A percentile compares a stretch with the other conserved stretches of the same genome.
Conservation (phyloP, 2,329 filamentous ascomycete species). For the Sarocladium kiliense region DNA sequence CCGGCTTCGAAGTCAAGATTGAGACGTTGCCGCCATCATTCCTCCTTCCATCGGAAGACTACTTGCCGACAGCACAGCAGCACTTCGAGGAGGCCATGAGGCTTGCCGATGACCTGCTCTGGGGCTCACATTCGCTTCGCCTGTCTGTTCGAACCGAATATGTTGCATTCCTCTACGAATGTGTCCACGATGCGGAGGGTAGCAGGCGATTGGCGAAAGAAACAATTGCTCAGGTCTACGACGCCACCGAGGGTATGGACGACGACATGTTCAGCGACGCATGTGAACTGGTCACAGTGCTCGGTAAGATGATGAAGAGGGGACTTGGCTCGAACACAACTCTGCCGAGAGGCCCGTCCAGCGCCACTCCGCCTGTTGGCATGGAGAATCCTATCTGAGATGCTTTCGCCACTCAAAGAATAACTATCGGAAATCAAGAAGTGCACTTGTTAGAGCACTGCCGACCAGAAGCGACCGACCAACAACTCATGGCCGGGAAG, state of each 20-base stretch:
- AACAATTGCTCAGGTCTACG: slow-evolving; percentile 86
- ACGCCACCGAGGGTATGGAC: slow-evolving; percentile 85
- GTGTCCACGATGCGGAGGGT: slow-evolving; percentile 72
- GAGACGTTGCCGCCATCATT: slow-evolving; percentile 58
- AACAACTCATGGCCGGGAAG: too few species aligned
- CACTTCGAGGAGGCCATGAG: slow-evolving; percentile 75
- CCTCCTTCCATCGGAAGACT: slow-evolving; percentile 73
- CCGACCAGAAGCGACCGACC: too few species aligned
- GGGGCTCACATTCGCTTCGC: slow-evolving; percentile 83
- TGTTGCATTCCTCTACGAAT: slow-evolving; percentile 89
- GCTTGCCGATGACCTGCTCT: slow-evolving; percentile 70
- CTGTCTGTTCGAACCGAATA: slow-evolving; percentile 90
- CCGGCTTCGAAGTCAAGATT: slow-evolving; percentile 43
- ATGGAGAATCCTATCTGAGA: slow-evolving; percentile 40
- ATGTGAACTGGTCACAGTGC: slow-evolving; percentile 76
- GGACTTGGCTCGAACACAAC: slow-evolving; percentile 43
- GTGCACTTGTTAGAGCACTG: too few species aligned
- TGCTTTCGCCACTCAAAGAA: background rate
- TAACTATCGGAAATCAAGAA: too few species aligned
- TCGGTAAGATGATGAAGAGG: slow-evolving; percentile 85
- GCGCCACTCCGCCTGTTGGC: slow-evolving; percentile 24
- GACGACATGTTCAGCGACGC: slow-evolving; percentile 94
- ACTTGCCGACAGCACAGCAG: slow-evolving; percentile 73
- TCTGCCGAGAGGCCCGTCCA: background rate
- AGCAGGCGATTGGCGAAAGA: slow-evolving; percentile 73